Conservation (phyloP, 2,329 filamentous ascomycete species). For the Stromatinia cepivora region DNA sequence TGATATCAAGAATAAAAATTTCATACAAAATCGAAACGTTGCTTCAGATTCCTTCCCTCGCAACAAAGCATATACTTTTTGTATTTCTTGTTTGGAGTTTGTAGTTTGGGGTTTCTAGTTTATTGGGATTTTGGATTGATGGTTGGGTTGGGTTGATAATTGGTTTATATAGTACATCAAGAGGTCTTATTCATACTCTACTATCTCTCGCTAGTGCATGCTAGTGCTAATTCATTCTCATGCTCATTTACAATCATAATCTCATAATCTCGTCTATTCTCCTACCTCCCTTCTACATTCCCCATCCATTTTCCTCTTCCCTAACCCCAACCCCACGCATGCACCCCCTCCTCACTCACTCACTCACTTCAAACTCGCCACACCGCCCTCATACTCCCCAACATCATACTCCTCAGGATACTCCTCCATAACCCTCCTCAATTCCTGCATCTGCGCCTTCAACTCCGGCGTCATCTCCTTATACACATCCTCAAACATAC, state of each 20-base stretch:
- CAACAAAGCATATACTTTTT: too few species aligned
- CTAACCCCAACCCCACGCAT: too few species aligned
- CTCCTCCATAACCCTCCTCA: slow-evolving; percentile 74
- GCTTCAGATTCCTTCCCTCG: too few species aligned
- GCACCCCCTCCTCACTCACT: neutral
- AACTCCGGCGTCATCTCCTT: slow-evolving; percentile 81
- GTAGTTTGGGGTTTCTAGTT: too few species aligned
- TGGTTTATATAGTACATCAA: too few species aligned
- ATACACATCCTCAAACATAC: slow-evolving; percentile 87
- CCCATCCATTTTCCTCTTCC: too few species aligned
- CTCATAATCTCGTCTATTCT: neutral
- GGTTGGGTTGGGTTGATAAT: too few species aligned
- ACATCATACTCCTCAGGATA: slow-evolving; percentile 95
- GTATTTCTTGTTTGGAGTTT: too few species aligned
- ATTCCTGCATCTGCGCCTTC: slow-evolving; percentile 70
- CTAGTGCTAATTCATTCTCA: neutral
- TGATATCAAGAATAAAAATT: too few species aligned
- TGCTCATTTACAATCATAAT: neutral
- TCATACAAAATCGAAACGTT: too few species aligned
- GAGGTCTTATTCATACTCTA: neutral
- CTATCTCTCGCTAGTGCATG: neutral
- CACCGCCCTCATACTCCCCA: slow-evolving; percentile 71
- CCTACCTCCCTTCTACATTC: neutral
- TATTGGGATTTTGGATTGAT: too few species aligned
- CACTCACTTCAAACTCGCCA: slow-evolving; percentile 31